Base-by-base conservation (phyloP, 495 filamentous ascomycete species). In the Aspergillus taichungensis region DNA sequence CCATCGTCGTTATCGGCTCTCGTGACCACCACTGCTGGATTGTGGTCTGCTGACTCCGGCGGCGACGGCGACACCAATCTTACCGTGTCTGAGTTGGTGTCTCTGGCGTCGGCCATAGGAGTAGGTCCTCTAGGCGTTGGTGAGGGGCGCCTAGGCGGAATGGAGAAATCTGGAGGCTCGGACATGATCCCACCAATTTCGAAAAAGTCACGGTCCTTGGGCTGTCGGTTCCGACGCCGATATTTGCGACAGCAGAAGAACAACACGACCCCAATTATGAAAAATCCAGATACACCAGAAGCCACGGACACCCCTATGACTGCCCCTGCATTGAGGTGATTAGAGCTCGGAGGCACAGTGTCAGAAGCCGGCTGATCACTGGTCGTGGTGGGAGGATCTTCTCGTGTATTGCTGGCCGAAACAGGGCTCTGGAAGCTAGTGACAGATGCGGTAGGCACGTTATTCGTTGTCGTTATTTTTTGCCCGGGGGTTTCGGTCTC, bases 101-200 rank as follows among this genome's bases (percentile, higher is more conserved):
- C 30, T 29, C 31, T 13, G 37, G 50, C 36, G 30, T 45, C 36
- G 37, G 45, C 42, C 7, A 46, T 49, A 8, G 47, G 42, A 32
- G 47, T 49, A 8, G 47, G 42, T 29, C 41, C 37, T 10, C 9
- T 36, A 40, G 53, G 43, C 5, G 50, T 52, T 29, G 51, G 34
- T 1, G 43, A 50, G 36, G 49, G 61, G 10, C 45, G 51, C 29
- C 51, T 54, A 14, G 59, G 58, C 24, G 53, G 45, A 7, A 48
- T 46, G 13, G 48, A 52, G 30, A 70, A 71, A 12, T 63, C 60
- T 2, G 60, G 57, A 34, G 67, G 69, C 43, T 70, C 64, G 41
- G 62, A 54, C 67, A 71, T 71, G 9, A 52, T 46, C 6, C 66
- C 69, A 14, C 68, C 69, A 48, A 69, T 70, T 40, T 73, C 69